These are phyloP conservation scores for Pachysandra terminalis DNA, from an alignment of 164 flowering plant species.

Conservation along the genomic window DNA sequence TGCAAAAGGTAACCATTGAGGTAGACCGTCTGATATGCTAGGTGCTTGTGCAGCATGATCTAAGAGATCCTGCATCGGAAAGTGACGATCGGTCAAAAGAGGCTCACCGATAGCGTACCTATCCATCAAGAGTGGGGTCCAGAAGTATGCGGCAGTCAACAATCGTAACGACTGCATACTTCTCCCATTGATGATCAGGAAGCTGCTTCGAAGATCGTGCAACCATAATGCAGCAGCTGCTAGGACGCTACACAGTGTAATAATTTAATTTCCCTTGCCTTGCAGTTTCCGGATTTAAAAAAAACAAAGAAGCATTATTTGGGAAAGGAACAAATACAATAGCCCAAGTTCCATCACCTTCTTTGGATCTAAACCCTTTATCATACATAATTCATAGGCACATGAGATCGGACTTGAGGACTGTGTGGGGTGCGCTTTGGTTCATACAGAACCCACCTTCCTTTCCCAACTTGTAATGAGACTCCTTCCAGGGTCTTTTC, in stretches of 20 bases:
- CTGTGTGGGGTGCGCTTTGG: too few relatives aligned
- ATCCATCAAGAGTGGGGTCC: constrained; percentile 64
- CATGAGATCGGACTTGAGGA: too few relatives aligned
- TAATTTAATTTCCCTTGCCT: constrained; percentile 56
- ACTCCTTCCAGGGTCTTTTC: too few relatives aligned
- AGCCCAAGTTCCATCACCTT: too few relatives aligned
- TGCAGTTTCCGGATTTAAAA: constrained; percentile 28
- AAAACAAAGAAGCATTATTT: neutral
- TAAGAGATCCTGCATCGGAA: too few relatives aligned
- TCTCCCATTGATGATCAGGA: constrained; percentile 47
- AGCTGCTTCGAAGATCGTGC: constrained; percentile 40
- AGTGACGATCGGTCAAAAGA: neutral
- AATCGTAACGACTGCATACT: too few relatives aligned
- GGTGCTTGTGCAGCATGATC: neutral
- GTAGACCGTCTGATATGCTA: neutral
- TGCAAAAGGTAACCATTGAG: too few relatives aligned
- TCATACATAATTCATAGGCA: too few relatives aligned
- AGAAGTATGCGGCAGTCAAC: constrained; percentile 65
- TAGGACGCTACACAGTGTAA: constrained; percentile 51
- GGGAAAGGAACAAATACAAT: too few relatives aligned
- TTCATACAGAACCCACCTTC: too few relatives aligned
- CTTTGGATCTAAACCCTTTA: too few relatives aligned
- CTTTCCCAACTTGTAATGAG: too few relatives aligned
- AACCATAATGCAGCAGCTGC: constrained; percentile 75
- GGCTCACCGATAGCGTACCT: constrained; percentile 39